Percentiles rank a stretch among this genome's conserved stretches.
Evolutionary conservation across 2,329 filamentous ascomycete species (phyloP).

Genomic region (Colletotrichum tanaceti): DNA sequence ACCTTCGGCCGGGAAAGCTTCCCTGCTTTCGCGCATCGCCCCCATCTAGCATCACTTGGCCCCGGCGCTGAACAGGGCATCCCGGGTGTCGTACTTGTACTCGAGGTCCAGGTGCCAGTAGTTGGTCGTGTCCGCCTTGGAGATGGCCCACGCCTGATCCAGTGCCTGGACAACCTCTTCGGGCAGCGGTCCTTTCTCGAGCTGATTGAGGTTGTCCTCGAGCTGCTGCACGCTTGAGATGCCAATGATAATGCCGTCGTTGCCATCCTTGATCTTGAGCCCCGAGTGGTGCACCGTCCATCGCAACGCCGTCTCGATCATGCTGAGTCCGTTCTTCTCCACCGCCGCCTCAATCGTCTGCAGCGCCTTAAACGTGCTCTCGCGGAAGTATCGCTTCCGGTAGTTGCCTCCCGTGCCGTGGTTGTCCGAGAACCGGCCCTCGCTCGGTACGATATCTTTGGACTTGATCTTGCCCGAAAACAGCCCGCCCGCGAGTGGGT

Average conservation of each 20-base stretch:
- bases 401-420: slow-evolving; percentile 65
- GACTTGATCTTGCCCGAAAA: slow-evolving; percentile 84
- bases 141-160: slow-evolving; percentile 81
- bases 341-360: slow-evolving; percentile 74
- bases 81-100: slow-evolving; percentile 74
- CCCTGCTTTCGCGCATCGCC: background rate
- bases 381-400: slow-evolving; percentile 77
- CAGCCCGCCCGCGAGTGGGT: slow-evolving; percentile 83
- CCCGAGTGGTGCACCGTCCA: slow-evolving; percentile 79
- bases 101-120: slow-evolving; percentile 72
- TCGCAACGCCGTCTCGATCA: slow-evolving; percentile 79
- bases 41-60: slow-evolving; percentile 48
- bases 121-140: slow-evolving; percentile 66
- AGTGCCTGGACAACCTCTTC: slow-evolving; percentile 79
- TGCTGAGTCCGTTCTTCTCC: slow-evolving; percentile 73
- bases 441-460: slow-evolving; percentile 68
- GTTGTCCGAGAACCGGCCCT: slow-evolving; percentile 76
- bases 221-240: slow-evolving; percentile 69
- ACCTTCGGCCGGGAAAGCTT: slow-evolving; percentile 14
- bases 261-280: slow-evolving; percentile 62
- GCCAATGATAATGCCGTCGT: slow-evolving; percentile 71
- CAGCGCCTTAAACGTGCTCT: slow-evolving; percentile 72
- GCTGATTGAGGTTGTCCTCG: slow-evolving; percentile 65
- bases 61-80: slow-evolving; percentile 66
- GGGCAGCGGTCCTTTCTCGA: slow-evolving; percentile 79